Evolutionary conservation across 192 early-diverging fungal species (phyloP), one percentile per base, ranked within the genome.

Genomic region (Lobosporangium transversale): DNA sequence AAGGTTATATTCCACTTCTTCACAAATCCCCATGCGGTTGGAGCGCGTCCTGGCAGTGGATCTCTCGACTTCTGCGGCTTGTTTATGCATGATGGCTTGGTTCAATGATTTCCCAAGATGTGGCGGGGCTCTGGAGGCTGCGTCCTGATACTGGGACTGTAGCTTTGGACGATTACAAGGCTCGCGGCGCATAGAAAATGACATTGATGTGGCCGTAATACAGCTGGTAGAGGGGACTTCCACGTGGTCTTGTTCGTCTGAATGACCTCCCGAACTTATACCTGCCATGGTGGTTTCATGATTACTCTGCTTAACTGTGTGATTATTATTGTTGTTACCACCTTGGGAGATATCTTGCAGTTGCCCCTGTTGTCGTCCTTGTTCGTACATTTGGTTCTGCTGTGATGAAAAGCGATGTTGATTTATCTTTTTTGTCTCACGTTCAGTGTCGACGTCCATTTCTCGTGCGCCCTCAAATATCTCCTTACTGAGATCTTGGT

Each of bases 261-360:
- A 76, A 21, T 66, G 51, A 0, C 73, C 63, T 17, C 73, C 73
- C 15, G 73, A 76, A 14, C 62, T 60, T 53, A 76, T 62, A 8
- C 69, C 69, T 24, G 62, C 73, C 73, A 76, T 76, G 1, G 73
- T 76, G 2, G 73, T 76, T 37, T 76, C 73, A 26, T 76, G 65
- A n/a, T n/a, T n/a, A 54, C 63, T 76, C 52, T 67, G 58, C 63
- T 76, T 74, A n/a, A n/a, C n/a, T 18, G 12, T 64, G 23, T 35
- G 36, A 43, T 60, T 53, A 4, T 42, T 61, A 4, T 36, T 73
- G 32, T 40, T 44, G 11, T 37, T 47, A n/a, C 10, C 44, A 32
- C 42, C 37, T 8, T 61, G 32, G 0, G 58, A 17, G 18, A 32
- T 49, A 11, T 52, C 60, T 0, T 29, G 54, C 54, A 27, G 58